Base-by-base conservation (phyloP, 352 stramenopile species). In the Globisporangium ultimum region DNA sequence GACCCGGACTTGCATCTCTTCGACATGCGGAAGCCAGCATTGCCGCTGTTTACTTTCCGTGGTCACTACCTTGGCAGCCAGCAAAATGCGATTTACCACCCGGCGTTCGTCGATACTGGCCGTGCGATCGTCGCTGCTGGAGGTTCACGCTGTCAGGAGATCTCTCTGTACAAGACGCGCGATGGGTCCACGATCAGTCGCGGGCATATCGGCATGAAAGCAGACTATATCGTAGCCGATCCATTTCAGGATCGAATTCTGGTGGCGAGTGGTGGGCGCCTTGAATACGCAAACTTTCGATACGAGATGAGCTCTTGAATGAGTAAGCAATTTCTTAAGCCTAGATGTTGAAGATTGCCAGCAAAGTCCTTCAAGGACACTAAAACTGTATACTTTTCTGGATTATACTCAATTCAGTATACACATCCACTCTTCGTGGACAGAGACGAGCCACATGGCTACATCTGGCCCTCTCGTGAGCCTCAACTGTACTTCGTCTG, bases 1-100 rank as follows among this genome's bases (percentile, higher is more conserved):
- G 74, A 84, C 18, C 55, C 70, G 9, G 54, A 74, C 17, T 71
- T 87, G 48, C 75, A 78, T 50, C 52, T 87, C 32, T 78, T 78
- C 42, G 77, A 87, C 41, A 50, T 87, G 18, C 65, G 77, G 7
- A 68, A 73, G 2, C 47, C 64, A 18, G 59, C 57, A 1, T 49
- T 46, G 48, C 74, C 77, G 7, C 22, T 79, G 1, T 78, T 72
- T n/a, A 75, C 65, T 0, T 72, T 84, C 52, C 50, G 49, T 3
- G 64, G 71, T 3, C 41, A 67, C 11, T 46, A 49, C 2, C 53
- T 67, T n/a, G 43, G 61, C 20, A 60, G 52, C 47, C 63, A 60
- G 15, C 61, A 61, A 36, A 68, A 67, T 36, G 56, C 61, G 11
- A 87, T 87, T 32, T 87, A 80, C 42, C 74, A 84, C 49, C 76